Evolutionary conservation across 805 yeast species (phyloP).

Genomic region (Lipomyces oligophaga): DNA sequence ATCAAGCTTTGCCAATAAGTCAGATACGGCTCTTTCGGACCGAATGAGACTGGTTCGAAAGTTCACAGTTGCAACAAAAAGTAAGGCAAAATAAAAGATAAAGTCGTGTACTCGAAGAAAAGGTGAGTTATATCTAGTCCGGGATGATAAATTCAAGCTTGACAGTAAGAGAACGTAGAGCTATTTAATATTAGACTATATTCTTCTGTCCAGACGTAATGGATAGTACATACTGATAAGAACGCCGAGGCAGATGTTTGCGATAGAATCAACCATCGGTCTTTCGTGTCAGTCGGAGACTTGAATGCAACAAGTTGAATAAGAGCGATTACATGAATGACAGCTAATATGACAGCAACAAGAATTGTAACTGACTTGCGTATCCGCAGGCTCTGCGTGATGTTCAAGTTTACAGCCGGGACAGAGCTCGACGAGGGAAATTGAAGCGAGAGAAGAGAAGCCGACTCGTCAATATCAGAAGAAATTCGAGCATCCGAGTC

Average conservation of each 20-base stretch:
- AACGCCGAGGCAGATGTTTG: slow-evolving; percentile 1
- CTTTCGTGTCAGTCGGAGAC: slow-evolving; percentile 10
- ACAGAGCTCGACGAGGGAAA: too few species aligned
- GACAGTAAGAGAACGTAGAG: slow-evolving; percentile 29
- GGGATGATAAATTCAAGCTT: slow-evolving; percentile 23
- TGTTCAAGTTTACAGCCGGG: too few species aligned
- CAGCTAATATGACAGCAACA: slow-evolving; percentile 9
- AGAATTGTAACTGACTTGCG: too few species aligned
- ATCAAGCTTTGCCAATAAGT: slow-evolving; percentile 24
- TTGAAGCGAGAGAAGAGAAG: too few species aligned
- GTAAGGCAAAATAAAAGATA: slow-evolving; percentile 26
- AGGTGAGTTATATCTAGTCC: slow-evolving; percentile 21
- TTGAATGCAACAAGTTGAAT: slow-evolving; percentile 15
- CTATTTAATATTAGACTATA: slow-evolving; percentile 24
- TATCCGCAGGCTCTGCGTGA: too few species aligned
- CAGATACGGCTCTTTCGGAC: slow-evolving; percentile 28
- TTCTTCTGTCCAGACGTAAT: neutral
- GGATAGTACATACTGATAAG: slow-evolving; percentile 13
- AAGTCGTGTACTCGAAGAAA: slow-evolving; percentile 33
- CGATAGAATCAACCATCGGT: slow-evolving; percentile 2
- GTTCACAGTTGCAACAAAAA: slow-evolving; percentile 24
- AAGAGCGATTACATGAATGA: slow-evolving; percentile 11
- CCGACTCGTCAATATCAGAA: too few species aligned
- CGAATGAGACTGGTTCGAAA: slow-evolving; percentile 33
- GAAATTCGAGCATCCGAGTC: too few species aligned